A percentile compares a stretch with the other conserved stretches of the same genome.
Evolutionary conservation across 495 filamentous ascomycete genomes (phyloP).

Genomic region (Penicillium turbatum): DNA sequence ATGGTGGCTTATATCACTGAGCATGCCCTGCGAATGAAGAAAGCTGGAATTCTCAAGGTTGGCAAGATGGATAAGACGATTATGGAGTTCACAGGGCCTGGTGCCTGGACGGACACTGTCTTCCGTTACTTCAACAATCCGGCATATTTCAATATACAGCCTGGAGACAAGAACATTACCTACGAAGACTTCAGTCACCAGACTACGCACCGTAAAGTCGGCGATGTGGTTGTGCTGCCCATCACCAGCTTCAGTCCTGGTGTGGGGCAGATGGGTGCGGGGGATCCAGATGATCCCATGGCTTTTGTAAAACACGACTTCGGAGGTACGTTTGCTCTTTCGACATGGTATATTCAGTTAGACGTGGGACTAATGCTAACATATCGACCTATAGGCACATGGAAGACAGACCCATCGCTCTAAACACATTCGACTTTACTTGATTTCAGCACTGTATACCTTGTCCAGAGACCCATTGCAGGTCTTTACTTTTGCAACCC

Average conservation of each 20-base stretch:
- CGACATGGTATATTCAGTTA: background rate
- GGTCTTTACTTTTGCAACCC: background rate
- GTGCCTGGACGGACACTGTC: constrained; percentile 88
- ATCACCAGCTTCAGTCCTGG: constrained; percentile 98
- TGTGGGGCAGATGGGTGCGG: constrained; percentile 89
- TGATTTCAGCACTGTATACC: background rate
- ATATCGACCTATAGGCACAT: constrained; percentile 22
- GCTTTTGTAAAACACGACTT: constrained; percentile 98
- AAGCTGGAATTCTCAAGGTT: constrained; percentile 58
- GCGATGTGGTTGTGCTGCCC: constrained; percentile 88
- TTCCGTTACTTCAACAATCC: constrained; percentile 92
- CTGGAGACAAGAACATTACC: constrained; percentile 64
- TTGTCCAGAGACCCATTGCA: background rate
- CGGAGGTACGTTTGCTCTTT: constrained; percentile 59
- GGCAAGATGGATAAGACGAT: constrained; percentile 69
- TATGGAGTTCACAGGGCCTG: constrained; percentile 95
- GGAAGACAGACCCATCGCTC: constrained; percentile 38
- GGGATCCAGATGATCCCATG: constrained; percentile 87
- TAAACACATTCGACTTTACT: constrained; percentile 6
- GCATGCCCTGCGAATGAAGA: constrained; percentile 72
- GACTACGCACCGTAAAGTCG: constrained; percentile 74
- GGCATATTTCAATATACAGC: constrained; percentile 80
- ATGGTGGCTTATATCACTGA: constrained; percentile 82
- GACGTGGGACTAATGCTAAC: constrained; percentile 8
- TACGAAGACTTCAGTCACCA: constrained; percentile 89